A percentile compares a stretch with the other conserved stretches of the same genome.
phyloP scores from a whole-genome alignment of 2,329 filamentous ascomycete genomes.

The Aaosphaeria arxii region DNA sequence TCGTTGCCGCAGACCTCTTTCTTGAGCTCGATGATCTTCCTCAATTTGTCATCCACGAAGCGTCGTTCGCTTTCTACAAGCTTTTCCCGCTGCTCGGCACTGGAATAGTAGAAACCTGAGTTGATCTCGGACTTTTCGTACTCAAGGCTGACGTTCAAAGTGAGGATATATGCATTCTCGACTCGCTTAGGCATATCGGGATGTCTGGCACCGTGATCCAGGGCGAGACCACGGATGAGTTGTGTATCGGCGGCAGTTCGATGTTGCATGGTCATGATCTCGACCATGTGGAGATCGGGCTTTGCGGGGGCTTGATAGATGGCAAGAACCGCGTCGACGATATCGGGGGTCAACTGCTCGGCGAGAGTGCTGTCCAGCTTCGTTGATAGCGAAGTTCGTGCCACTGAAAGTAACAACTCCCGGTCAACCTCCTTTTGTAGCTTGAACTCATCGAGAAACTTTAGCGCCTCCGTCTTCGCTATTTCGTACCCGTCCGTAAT shows the following conservation, averaged over 20 bases:
- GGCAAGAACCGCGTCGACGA: conserved; percentile 92
- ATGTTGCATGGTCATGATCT: conserved; percentile 99
- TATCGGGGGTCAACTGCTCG: conserved; percentile 86
- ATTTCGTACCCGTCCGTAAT: conserved; percentile 98
- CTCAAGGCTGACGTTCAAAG: conserved; percentile 92
- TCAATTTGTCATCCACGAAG: conserved; percentile 93
- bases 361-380: conserved; percentile 90
- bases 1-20: conserved; percentile 95
- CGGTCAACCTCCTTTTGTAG: conserved; percentile 82
- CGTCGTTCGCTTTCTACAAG: conserved; percentile 94
- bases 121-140: conserved; percentile 99
- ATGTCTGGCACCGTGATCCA: conserved; percentile 94
- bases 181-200: conserved; percentile 97
- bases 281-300: conserved; percentile 97
- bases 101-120: conserved; percentile 98
- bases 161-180: conserved; percentile 93
- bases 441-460: conserved; percentile 96
- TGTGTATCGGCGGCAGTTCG: conserved; percentile 93
- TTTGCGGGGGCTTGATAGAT: conserved; percentile 89
- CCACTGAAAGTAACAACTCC: conserved; percentile 89
- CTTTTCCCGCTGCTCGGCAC: conserved; percentile 94
- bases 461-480: conserved; percentile 87
- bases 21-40: conserved; percentile 97
- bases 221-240: conserved; percentile 84
- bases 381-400: conserved; percentile 88